Base-by-base conservation (phyloP, 768 basidiomycete species). In the Tricholoma terreum region DNA sequence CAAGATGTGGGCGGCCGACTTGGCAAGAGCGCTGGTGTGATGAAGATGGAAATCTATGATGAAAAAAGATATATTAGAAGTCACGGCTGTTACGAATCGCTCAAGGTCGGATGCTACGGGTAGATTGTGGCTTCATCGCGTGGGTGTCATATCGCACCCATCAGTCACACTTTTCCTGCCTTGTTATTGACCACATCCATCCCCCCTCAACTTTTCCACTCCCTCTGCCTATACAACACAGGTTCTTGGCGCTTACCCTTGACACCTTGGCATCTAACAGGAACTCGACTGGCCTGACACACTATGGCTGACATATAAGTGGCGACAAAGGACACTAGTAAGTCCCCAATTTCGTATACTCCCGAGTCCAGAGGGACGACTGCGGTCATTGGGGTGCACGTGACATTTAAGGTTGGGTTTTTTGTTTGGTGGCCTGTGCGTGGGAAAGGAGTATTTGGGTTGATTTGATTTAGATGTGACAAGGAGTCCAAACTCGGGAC, bases 351-450 rank as follows among this genome's bases (percentile, higher is more conserved):
- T 48, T 21, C 15, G 33, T 15, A 24, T 27, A 12, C 15, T 30
- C 31, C n/a, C n/a, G n/a, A n/a, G n/a, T n/a, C n/a, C n/a, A n/a
- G n/a, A n/a, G 22, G 45, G 34, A 14, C 14, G 30, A 27, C 27
- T 35, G 51, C 15, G 36, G 34, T 27, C 52, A 52, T 36, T 58
- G 38, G 38, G 17, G 49, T 17, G 48, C 74, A 77, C 73, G 77
- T 78, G 76, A 63, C 43, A 62, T 58, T 61, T 68, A 69, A 69
- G 68, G 68, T 70, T 70, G 64, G 69, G 68, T 65, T 66, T 63
- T 61, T 70, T 73, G 71, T 71, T 79, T 62, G 69, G 65, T 72
- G 78, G 79, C 68, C 77, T 69, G 79, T 79, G 79, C 79, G 79
- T 79, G 77, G 66, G 75, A 77, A 70, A 46, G 42, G 31, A 49